Evolutionary conservation across 768 basidiomycete genomes (phyloP).

Genomic region (Fomitopsis serialis): DNA sequence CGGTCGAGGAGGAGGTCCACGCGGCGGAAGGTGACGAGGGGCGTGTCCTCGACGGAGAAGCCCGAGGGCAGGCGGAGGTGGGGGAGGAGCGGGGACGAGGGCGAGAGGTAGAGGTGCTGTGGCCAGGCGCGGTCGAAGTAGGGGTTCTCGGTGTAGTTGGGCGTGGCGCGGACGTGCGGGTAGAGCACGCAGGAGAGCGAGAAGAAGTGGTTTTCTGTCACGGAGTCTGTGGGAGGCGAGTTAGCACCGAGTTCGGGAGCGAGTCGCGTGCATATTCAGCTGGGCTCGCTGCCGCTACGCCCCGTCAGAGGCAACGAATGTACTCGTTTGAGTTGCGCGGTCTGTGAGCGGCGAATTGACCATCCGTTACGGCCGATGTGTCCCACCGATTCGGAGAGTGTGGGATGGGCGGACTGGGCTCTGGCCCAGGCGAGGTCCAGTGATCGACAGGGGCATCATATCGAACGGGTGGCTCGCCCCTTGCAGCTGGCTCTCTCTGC

Average conservation of each 20-base stretch:
- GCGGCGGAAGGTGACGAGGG: slow-evolving; percentile 61
- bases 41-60: slow-evolving; percentile 53
- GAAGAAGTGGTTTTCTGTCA: slow-evolving; percentile 72
- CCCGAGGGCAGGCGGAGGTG: slow-evolving; percentile 39
- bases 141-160: slow-evolving; percentile 48
- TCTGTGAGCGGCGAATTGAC: too few species aligned
- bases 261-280: too few species aligned
- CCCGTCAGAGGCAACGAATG: too few species aligned
- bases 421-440: too few species aligned
- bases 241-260: not conserved
- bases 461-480: too few species aligned
- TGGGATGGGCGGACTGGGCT: too few species aligned
- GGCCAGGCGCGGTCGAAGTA: slow-evolving; percentile 62
- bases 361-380: too few species aligned
- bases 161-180: slow-evolving; percentile 63
- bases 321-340: too few species aligned
- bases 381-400: too few species aligned
- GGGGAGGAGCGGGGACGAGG: slow-evolving; percentile 43
- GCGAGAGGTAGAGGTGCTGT: slow-evolving; percentile 58
- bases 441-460: too few species aligned
- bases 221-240: slow-evolving; percentile 43
- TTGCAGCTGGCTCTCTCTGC: too few species aligned
- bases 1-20: slow-evolving; percentile 53
- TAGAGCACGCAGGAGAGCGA: slow-evolving; percentile 62
- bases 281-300: too few species aligned